Percentiles rank a stretch among this genome's conserved stretches.
Conservation (phyloP, 352 stramenopile genomes). For the Globisporangium paddicum region DNA sequence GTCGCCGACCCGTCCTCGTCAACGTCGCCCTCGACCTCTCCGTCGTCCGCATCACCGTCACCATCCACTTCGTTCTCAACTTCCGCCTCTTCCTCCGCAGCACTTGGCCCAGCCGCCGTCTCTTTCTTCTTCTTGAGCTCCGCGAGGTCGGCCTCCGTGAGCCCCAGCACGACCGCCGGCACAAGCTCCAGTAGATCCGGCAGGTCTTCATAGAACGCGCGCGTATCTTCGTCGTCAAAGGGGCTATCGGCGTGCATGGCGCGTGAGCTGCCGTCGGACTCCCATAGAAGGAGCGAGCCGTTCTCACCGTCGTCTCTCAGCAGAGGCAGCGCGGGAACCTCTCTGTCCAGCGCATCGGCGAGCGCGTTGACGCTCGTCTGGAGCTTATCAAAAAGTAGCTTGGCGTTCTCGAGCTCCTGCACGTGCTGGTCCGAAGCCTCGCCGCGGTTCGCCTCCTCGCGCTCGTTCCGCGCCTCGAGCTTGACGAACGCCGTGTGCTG, state of each 20-base stretch:
- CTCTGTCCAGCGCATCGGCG: constrained; percentile 71
- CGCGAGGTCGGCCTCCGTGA: constrained; percentile 84
- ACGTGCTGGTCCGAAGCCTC: constrained; percentile 71
- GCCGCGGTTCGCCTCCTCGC: constrained; percentile 82
- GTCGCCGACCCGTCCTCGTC: constrained; percentile 19
- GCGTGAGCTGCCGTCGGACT: constrained; percentile 61
- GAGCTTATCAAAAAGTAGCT: constrained; percentile 82
- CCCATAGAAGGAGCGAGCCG: constrained; percentile 56
- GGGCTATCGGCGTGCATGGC: constrained; percentile 76
- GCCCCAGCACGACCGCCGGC: constrained; percentile 90
- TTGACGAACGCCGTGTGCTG: constrained; percentile 90
- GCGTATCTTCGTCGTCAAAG: constrained; percentile 96
- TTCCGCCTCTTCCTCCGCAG: constrained; percentile 33
- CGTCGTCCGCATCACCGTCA: constrained; percentile 36
- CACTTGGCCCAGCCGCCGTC: constrained; percentile 15
- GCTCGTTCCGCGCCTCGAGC: constrained; percentile 92
- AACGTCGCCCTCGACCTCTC: constrained; percentile 20
- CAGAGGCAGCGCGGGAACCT: constrained; percentile 62
- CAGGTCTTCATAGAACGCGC: constrained; percentile 96
- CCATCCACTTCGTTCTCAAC: constrained; percentile 10
- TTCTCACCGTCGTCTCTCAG: constrained; percentile 48
- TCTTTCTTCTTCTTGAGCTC: constrained; percentile 87
- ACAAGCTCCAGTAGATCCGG: constrained; percentile 94
- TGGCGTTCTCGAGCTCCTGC: constrained; percentile 68
- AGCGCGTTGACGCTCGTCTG: constrained; percentile 80